Evolutionary conservation across 1,284 basidiomycete species (phyloP).

Genomic region (Boletus sp.): DNA sequence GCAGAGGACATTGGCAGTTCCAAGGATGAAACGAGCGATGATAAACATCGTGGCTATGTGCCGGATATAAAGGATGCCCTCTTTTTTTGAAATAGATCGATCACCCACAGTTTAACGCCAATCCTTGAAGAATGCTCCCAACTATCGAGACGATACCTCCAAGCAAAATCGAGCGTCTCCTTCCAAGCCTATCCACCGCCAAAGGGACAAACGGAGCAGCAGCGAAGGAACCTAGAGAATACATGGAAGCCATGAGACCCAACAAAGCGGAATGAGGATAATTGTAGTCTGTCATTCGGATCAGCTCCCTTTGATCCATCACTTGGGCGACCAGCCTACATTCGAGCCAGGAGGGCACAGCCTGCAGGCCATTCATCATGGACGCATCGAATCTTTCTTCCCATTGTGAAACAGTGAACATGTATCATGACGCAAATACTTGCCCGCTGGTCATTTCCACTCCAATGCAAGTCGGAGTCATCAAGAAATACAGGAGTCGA

Average conservation of each 20-base stretch:
- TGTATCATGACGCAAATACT: constrained; percentile 18
- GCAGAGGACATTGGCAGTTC: constrained; percentile 8
- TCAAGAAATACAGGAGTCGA: constrained; percentile 44
- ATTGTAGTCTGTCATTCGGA: constrained; percentile 16
- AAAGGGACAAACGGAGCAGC: constrained; percentile 4
- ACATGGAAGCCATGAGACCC: constrained; percentile 20
- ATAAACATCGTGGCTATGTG: constrained; percentile 19
- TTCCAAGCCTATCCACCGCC: constrained; percentile 22
- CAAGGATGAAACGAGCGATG: constrained; percentile 13
- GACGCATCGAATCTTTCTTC: background rate
- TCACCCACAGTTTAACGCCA: background rate
- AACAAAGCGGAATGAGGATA: constrained; percentile 26
- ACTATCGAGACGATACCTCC: background rate
- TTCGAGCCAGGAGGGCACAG: background rate
- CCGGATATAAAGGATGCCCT: background rate
- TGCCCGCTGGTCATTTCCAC: constrained; percentile 65
- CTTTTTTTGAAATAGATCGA: background rate
- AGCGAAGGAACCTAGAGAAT: background rate
- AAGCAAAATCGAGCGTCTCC: constrained; percentile 6
- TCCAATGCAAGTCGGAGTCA: constrained; percentile 61
- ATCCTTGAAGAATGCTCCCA: constrained; percentile 3
- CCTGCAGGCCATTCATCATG: background rate
- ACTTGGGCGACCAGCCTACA: background rate
- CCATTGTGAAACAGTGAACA: background rate
- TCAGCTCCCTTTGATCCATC: background rate